Percentiles rank a stretch among this genome's conserved stretches.
These are phyloP conservation scores for Rheum nobile DNA, from an alignment of 148 eudicot species.

Conservation along the genomic window DNA sequence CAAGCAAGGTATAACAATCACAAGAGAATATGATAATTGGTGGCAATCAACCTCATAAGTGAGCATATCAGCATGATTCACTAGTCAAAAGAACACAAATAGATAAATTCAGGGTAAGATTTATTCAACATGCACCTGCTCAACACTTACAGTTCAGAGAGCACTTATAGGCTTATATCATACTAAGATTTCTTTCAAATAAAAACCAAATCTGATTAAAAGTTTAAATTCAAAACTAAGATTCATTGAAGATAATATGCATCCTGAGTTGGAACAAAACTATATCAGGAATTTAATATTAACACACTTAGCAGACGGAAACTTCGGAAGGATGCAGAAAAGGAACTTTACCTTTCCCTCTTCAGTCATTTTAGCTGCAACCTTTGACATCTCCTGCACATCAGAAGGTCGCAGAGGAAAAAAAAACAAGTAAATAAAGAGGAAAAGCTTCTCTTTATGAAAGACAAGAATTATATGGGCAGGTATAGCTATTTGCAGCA, in stretches of 20 bases:
- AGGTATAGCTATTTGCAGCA: background rate
- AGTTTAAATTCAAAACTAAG: background rate
- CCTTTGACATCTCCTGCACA: conserved; percentile 68
- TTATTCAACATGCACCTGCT: background rate
- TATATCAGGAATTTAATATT: background rate
- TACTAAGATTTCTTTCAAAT: background rate
- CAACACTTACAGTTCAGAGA: background rate
- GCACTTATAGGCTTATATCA: background rate
- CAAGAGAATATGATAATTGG: background rate
- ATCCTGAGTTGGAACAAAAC: background rate
- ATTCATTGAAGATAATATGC: background rate
- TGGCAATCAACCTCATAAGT: background rate
- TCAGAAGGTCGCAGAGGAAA: background rate
- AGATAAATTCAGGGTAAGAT: background rate
- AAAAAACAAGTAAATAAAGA: background rate
- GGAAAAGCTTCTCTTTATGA: background rate
- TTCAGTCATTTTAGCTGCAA: conserved; percentile 83
- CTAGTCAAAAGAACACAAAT: background rate
- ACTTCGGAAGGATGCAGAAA: background rate
- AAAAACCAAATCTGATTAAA: background rate
- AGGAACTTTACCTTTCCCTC: conserved; percentile 68
- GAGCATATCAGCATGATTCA: background rate
- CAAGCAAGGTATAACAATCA: background rate
- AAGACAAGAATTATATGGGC: background rate
- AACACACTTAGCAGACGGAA: background rate